Conservation (phyloP, 768 basidiomycete genomes). For the Phylloporus sp. region DNA sequence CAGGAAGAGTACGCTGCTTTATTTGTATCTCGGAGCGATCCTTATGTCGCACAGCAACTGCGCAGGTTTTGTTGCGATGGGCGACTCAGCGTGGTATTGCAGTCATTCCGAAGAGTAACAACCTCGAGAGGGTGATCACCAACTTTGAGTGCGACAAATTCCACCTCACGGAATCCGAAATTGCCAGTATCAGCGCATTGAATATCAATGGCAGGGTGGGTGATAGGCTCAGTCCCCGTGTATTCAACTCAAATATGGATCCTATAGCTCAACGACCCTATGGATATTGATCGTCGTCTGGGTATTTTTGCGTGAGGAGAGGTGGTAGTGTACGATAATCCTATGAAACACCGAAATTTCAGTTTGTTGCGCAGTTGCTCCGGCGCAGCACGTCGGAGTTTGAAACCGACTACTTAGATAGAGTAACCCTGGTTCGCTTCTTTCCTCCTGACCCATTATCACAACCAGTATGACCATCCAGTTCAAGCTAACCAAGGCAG, state of each 20-base stretch:
- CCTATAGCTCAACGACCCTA: constrained; percentile 65
- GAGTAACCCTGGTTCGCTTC: background rate
- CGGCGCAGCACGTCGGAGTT: constrained; percentile 43
- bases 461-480: constrained; percentile 44
- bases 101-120: constrained; percentile 72
- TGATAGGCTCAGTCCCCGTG: constrained; percentile 1
- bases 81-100: constrained; percentile 70
- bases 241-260: constrained; percentile 5
- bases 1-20: constrained; percentile 43
- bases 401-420: constrained; percentile 29
- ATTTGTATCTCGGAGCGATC: background rate
- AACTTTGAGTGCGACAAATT: constrained; percentile 47
- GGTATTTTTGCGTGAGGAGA: constrained; percentile 62
- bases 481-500: constrained; percentile 63
- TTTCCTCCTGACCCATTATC: constrained; percentile 22
- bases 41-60: constrained; percentile 30
- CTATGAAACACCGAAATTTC: background rate
- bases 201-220: constrained; percentile 63
- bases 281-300: constrained; percentile 58
- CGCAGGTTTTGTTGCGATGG: constrained; percentile 78
- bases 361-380: background rate
- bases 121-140: constrained; percentile 34
- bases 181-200: constrained; percentile 53
- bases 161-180: constrained; percentile 54
- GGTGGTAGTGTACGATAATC: background rate